A percentile compares a stretch with the other conserved stretches of the same genome.
These are phyloP conservation scores for Groenewaldozyma salmanticensis DNA, from an alignment of 805 yeast genomes.

Conservation along the genomic window DNA sequence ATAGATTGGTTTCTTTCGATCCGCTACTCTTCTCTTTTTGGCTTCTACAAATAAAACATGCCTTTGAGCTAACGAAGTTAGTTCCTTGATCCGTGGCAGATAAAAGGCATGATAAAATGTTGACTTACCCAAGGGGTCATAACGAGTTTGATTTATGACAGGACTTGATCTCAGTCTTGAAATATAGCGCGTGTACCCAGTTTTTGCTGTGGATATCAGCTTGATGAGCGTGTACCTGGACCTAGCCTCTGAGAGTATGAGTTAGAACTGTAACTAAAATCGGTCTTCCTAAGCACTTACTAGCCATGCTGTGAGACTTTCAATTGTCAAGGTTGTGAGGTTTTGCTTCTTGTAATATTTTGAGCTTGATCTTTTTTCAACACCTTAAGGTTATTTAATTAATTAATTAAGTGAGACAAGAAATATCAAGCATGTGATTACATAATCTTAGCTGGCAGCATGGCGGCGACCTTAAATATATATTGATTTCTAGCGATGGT, in stretches of 20 bases:
- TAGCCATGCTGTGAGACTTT: background rate
- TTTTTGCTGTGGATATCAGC: slow-evolving; percentile 78
- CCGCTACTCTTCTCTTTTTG: slow-evolving; percentile 66
- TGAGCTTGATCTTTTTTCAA: background rate
- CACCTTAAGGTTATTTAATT: no score
- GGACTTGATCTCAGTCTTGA: slow-evolving; percentile 76
- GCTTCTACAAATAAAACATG: slow-evolving; percentile 87
- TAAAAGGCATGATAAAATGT: background rate
- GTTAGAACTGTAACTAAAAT: background rate
- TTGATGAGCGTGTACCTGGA: slow-evolving; percentile 75
- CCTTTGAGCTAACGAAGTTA: slow-evolving; percentile 47
- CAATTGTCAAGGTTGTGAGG: background rate
- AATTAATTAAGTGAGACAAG: no score
- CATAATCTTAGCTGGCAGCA: no score
- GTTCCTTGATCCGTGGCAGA: background rate
- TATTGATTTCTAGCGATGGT: no score
- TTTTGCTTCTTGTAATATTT: background rate
- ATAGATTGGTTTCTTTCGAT: slow-evolving; percentile 18
- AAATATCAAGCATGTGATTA: no score
- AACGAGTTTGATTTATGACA: slow-evolving; percentile 68
- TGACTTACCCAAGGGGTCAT: slow-evolving; percentile 57
- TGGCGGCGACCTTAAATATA: no score
- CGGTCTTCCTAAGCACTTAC: background rate
- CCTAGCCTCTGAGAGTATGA: slow-evolving; percentile 51
- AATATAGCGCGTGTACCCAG: slow-evolving; percentile 79